Evolutionary conservation across 805 yeast genomes (phyloP).

Genomic region (Metschnikowia anglica): DNA sequence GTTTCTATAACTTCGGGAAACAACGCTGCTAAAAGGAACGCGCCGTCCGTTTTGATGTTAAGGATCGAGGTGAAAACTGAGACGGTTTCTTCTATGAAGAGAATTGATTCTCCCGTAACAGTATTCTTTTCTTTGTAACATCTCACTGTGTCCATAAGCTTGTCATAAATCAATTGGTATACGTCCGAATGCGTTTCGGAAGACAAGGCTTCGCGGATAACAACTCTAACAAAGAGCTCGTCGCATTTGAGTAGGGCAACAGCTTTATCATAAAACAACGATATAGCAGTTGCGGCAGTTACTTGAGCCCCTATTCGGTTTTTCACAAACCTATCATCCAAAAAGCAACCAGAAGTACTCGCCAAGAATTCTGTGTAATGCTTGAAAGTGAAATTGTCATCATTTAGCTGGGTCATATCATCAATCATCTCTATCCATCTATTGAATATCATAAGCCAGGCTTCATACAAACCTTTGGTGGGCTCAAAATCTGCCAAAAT

Average conservation of each 20-base stretch:
- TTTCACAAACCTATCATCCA: slow-evolving; percentile 31
- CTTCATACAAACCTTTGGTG: slow-evolving; percentile 39
- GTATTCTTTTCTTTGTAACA: slow-evolving; percentile 29
- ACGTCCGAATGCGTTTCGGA: slow-evolving; percentile 62
- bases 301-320: slow-evolving; percentile 25
- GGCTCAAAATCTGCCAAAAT: slow-evolving; percentile 34
- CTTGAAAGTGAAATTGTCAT: slow-evolving; percentile 51
- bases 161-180: slow-evolving; percentile 47
- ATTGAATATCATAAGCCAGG: slow-evolving; percentile 48
- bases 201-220: slow-evolving; percentile 68
- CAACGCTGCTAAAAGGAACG: slow-evolving; percentile 33
- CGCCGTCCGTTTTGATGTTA: slow-evolving; percentile 33
- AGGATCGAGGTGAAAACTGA: slow-evolving; percentile 45
- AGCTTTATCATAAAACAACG: slow-evolving; percentile 51
- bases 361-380: slow-evolving; percentile 75
- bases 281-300: slow-evolving; percentile 37
- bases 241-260: slow-evolving; percentile 48
- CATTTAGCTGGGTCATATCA: slow-evolving; percentile 27
- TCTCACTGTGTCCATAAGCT: slow-evolving; percentile 40
- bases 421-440: slow-evolving; percentile 45
- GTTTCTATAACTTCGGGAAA: slow-evolving; percentile 31
- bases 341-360: slow-evolving; percentile 63
- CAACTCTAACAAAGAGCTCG: slow-evolving; percentile 60
- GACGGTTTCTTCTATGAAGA: slow-evolving; percentile 50
- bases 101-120: slow-evolving; percentile 30